Evolutionary conservation across 257 asterid species (phyloP).

Genomic region (Scutellaria baicalensis): DNA sequence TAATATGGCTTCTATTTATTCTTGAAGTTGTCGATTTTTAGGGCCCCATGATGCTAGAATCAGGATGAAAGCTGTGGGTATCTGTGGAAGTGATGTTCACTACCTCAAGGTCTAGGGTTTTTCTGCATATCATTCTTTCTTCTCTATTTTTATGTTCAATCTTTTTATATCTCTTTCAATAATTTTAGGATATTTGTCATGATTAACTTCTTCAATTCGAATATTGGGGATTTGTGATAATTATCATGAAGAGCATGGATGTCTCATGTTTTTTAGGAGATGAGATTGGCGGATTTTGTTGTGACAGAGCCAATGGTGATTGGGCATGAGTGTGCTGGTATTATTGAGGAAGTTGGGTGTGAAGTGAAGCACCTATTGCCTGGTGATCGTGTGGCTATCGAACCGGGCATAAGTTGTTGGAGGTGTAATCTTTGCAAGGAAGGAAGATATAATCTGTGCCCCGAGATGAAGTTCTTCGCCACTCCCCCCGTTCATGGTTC

Average conservation of each 20-base stretch:
- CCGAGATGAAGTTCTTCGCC: conserved; percentile 88
- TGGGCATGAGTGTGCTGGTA: conserved; percentile 95
- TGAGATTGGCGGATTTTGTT: conserved; percentile 68
- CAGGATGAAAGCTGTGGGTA: conserved; percentile 93
- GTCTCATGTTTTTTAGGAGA: conserved; percentile 31
- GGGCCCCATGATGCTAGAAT: conserved; percentile 86
- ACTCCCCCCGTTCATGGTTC: conserved; percentile 93
- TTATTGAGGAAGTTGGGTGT: conserved; percentile 69
- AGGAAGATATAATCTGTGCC: conserved; percentile 89
- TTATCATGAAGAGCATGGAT: neutral
- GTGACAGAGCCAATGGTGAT: conserved; percentile 96
- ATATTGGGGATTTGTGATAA: neutral
- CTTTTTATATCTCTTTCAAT: neutral
- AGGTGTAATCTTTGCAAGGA: conserved; percentile 67
- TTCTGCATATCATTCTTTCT: neutral
- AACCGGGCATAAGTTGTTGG: conserved; percentile 84
- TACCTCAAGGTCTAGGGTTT: conserved; percentile 61
- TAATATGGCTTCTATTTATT: neutral
- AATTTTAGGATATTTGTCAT: too few species aligned
- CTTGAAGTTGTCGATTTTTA: neutral
- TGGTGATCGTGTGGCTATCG: conserved; percentile 89
- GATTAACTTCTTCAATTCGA: neutral
- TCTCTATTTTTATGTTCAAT: neutral
- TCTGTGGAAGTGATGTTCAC: conserved; percentile 98
- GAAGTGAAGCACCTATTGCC: conserved; percentile 52